Evolutionary conservation across 2,329 filamentous ascomycete genomes (phyloP), one percentile per base, ranked within the genome.

Genomic region (Arachnopeziza araneosa): DNA sequence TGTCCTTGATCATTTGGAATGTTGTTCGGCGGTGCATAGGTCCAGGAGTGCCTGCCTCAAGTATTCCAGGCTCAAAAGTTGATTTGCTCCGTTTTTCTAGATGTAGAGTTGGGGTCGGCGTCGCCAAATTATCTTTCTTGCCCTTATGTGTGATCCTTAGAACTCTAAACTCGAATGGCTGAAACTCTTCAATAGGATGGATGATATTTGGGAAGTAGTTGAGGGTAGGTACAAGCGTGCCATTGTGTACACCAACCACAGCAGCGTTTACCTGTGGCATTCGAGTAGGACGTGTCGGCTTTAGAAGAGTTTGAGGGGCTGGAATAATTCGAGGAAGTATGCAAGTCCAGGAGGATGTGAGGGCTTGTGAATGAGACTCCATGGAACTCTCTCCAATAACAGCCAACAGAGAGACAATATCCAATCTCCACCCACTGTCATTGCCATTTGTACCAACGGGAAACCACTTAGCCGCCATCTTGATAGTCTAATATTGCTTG

Each of bases 121-220:
- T 17, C 36, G 8, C 22, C 22, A 23, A 48, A 24, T 30, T 17
- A 21, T 52, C 49, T 30, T 49, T 26, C 10, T 56, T 50, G 7
- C 60, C 56, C 26, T 56, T 71, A 64, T 84, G 81, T 61, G 67
- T 73, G 59, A 85, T 83, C 60, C 77, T 70, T 26, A 80, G 66
- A 36, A 82, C 75, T 63, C 75, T 73, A 68, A 85, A 82, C 19
- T 75, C 71, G 60, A 80, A 82, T 1, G 79, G 70, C 2, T 74
- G 72, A 21, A 80, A 66, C 6, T 79, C 73, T 52, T 83, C 81
- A 22, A 84, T 77, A 3, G 79, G 80, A 56, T 83, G 81, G 59
- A 86, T 78, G 63, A 86, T 82, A 64, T 83, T 83, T 50, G 83
- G 81, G 65, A 86, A 86, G 75, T 84, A 85, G 58, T 83, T 83